These are phyloP conservation scores for Eucalyptus sp. DNA, from an alignment of 345 rosid genomes.

Conservation along the genomic window DNA sequence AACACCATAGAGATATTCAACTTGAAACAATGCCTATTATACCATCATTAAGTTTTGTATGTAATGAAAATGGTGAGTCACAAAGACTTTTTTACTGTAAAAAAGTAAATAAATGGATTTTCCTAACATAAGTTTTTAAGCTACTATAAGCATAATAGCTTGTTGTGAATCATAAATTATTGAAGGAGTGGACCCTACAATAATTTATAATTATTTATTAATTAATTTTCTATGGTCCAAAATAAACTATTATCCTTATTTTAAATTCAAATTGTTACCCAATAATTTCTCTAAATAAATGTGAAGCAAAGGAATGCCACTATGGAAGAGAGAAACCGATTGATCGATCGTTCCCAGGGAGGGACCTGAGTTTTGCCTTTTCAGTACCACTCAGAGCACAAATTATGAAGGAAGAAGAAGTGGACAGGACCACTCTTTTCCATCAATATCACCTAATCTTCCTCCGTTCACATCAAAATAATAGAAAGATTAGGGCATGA, in stretches of 20 bases:
- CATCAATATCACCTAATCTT: background rate
- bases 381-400: background rate
- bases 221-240: no score
- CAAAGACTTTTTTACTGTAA: background rate
- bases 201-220: rapidly evolving
- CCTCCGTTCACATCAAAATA: background rate
- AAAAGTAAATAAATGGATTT: background rate
- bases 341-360: background rate
- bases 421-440: background rate
- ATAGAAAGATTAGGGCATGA: background rate
- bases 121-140: no score
- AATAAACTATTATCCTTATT: no score
- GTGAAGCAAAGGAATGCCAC: background rate
- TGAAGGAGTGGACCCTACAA: no score
- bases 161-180: no score
- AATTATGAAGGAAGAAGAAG: background rate
- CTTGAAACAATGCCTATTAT: background rate
- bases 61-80: background rate
- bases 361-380: background rate
- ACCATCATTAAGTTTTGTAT: background rate
- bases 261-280: no score
- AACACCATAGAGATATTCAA: background rate
- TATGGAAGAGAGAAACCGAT: no score
- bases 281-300: background rate
- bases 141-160: no score